Evolutionary conservation across 768 basidiomycete genomes (phyloP).

Genomic region (Xerocomellus amylosporus): DNA sequence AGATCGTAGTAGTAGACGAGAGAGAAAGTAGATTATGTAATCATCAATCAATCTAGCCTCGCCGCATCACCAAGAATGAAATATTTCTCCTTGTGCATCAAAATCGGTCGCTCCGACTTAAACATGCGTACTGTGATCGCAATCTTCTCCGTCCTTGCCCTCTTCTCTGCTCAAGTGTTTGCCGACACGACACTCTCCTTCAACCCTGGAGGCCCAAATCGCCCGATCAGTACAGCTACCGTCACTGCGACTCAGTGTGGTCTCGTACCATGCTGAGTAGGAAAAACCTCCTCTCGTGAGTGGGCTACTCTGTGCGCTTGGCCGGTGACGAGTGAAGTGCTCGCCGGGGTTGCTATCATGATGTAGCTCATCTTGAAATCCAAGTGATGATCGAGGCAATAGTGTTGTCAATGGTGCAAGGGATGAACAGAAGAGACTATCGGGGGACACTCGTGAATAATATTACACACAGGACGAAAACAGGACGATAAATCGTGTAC

Average conservation of each 20-base stretch:
- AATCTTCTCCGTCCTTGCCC: background rate
- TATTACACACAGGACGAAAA: background rate
- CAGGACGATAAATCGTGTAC: background rate
- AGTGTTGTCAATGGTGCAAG: background rate
- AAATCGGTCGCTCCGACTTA: no score
- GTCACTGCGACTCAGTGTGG: background rate
- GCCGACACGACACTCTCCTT: background rate
- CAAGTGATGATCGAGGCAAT: background rate
- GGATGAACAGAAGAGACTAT: background rate
- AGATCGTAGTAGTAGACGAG: background rate
- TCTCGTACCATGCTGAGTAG: background rate
- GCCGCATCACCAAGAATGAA: background rate
- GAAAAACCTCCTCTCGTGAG: background rate
- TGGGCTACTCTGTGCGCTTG: background rate
- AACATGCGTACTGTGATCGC: background rate
- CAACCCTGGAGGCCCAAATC: background rate
- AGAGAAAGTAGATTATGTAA: background rate
- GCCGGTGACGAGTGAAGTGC: background rate
- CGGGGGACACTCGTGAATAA: no score
- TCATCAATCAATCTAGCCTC: no score
- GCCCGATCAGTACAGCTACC: background rate
- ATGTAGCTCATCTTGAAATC: no score
- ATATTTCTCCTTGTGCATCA: background rate
- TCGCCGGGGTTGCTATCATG: background rate
- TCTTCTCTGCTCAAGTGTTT: background rate